Percentiles rank a stretch among this genome's conserved stretches.
phyloP scores from a whole-genome alignment of 1,284 basidiomycete genomes.

The Moesziomyces parantarcticus region DNA sequence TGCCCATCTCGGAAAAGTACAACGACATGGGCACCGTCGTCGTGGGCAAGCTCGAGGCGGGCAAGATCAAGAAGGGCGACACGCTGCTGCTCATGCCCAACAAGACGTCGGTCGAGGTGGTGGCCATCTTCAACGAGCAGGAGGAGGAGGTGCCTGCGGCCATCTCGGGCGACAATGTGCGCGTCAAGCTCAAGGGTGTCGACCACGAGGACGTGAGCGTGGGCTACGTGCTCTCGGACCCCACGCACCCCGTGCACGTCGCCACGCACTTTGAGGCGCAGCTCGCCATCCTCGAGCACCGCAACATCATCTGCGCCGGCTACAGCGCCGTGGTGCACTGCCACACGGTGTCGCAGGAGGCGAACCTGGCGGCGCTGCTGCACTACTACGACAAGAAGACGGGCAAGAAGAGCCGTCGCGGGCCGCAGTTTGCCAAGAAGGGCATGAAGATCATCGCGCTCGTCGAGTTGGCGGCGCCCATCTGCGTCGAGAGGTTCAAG shows the following conservation, averaged over 20 bases:
- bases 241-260: slow-evolving; percentile 61
- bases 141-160: slow-evolving; percentile 67
- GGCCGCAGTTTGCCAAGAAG: slow-evolving; percentile 65
- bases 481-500: slow-evolving; percentile 65
- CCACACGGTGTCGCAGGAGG: slow-evolving; percentile 65
- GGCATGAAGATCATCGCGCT: slow-evolving; percentile 68
- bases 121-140: slow-evolving; percentile 63
- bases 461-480: slow-evolving; percentile 62
- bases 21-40: slow-evolving; percentile 67
- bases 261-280: slow-evolving; percentile 67
- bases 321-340: slow-evolving; percentile 67
- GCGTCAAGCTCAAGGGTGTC: slow-evolving; percentile 66
- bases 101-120: slow-evolving; percentile 58
- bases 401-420: slow-evolving; percentile 66
- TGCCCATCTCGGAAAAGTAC: slow-evolving; percentile 68
- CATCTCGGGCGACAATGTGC: slow-evolving; percentile 67
- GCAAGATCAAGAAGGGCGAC: slow-evolving; percentile 64
- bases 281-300: slow-evolving; percentile 66
- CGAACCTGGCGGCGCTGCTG: slow-evolving; percentile 57
- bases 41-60: slow-evolving; percentile 66
- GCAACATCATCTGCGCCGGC: slow-evolving; percentile 67
- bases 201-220: slow-evolving; percentile 64
- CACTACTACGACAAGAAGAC: slow-evolving; percentile 69
- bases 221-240: slow-evolving; percentile 64
- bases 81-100: slow-evolving; percentile 64